phyloP scores from a whole-genome alignment of 352 stramenopile species.

The Pythium dissotocum region DNA sequence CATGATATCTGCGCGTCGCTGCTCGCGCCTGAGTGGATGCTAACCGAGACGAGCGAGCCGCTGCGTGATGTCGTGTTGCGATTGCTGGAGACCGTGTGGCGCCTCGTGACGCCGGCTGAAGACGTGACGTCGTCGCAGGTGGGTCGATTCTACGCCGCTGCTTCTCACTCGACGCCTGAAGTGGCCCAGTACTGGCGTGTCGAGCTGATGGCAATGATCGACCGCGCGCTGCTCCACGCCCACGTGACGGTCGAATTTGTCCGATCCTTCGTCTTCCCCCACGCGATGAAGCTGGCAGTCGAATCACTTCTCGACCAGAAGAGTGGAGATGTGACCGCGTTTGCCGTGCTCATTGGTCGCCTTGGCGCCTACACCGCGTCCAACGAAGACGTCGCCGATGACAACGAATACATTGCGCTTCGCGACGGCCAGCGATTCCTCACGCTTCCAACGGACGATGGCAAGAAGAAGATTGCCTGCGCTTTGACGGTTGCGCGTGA shows the following conservation, averaged over 20 bases:
- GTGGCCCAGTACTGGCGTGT: slow-evolving; percentile 47
- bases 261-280: slow-evolving; percentile 53
- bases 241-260: slow-evolving; percentile 59
- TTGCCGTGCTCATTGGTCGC: slow-evolving; percentile 53
- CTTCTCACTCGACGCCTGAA: slow-evolving; percentile 10
- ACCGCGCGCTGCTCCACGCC: slow-evolving; percentile 48
- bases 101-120: slow-evolving; percentile 50
- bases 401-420: slow-evolving; percentile 46
- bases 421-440: slow-evolving; percentile 45
- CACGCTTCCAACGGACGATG: slow-evolving; percentile 2
- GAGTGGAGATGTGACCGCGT: slow-evolving; percentile 40
- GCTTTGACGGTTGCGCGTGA: slow-evolving; percentile 3
- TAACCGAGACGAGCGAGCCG: slow-evolving; percentile 35
- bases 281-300: slow-evolving; percentile 52
- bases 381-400: slow-evolving; percentile 50
- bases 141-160: slow-evolving; percentile 42
- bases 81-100: slow-evolving; percentile 66
- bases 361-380: slow-evolving; percentile 52
- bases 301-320: slow-evolving; percentile 37
- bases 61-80: slow-evolving; percentile 51
- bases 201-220: slow-evolving; percentile 54
- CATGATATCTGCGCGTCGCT: slow-evolving; percentile 49
- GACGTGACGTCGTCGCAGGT: slow-evolving; percentile 43
- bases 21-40: slow-evolving; percentile 44
- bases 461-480: not conserved